phyloP scores from a whole-genome alignment of 352 stramenopile genomes.

The Pythium folliculosum region DNA sequence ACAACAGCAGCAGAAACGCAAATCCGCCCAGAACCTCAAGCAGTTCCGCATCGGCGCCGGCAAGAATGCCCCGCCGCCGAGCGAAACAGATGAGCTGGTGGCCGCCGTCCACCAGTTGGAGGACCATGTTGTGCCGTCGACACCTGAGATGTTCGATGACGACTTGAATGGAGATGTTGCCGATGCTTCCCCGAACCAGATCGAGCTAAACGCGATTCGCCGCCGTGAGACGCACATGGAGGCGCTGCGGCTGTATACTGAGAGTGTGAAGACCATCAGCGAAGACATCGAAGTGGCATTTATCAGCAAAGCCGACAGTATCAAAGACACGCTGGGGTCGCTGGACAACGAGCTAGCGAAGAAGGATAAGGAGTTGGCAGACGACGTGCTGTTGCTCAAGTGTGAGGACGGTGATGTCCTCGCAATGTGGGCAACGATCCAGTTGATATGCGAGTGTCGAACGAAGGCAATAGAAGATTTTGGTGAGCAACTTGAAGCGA shows the following conservation, averaged over 20 bases:
- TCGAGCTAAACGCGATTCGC: slow-evolving; percentile 52
- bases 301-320: slow-evolving; percentile 49
- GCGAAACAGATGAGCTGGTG: slow-evolving; percentile 52
- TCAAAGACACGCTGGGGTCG: slow-evolving; percentile 54
- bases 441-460: slow-evolving; percentile 47
- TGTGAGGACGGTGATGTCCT: slow-evolving; percentile 41
- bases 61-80: slow-evolving; percentile 26
- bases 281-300: slow-evolving; percentile 62
- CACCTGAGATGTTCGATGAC: slow-evolving; percentile 15
- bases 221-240: slow-evolving; percentile 63
- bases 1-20: slow-evolving; percentile 17
- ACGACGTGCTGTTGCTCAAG: slow-evolving; percentile 41
- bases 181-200: slow-evolving; percentile 35
- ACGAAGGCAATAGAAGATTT: slow-evolving; percentile 47
- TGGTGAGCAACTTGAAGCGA: slow-evolving; percentile 42
- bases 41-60: slow-evolving; percentile 28
- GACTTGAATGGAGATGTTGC: slow-evolving; percentile 6
- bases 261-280: slow-evolving; percentile 58
- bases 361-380: slow-evolving; percentile 27
- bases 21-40: slow-evolving; percentile 21
- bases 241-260: slow-evolving; percentile 45
- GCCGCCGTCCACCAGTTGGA: slow-evolving; percentile 58
- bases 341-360: slow-evolving; percentile 39
- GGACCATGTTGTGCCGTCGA: slow-evolving; percentile 38
- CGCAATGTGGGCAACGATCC: slow-evolving; percentile 42